A percentile compares a stretch with the other conserved stretches of the same genome.
These are phyloP conservation scores for Colletotrichum spinosum DNA, from an alignment of 2,329 filamentous ascomycete species.

Conservation along the genomic window DNA sequence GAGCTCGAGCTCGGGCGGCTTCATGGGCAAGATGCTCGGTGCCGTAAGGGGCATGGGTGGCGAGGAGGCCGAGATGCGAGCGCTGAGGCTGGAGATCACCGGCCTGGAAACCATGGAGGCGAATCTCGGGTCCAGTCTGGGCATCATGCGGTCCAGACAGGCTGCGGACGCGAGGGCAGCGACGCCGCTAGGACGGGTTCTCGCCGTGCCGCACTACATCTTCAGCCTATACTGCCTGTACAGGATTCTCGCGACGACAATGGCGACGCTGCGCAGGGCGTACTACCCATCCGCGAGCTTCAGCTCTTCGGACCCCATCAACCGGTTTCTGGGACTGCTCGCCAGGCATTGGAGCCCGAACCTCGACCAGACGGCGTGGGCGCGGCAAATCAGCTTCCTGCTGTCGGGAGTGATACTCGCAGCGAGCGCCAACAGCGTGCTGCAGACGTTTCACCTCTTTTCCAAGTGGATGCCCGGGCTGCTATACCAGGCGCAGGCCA, in stretches of 20 bases:
- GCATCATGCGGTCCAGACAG: conserved; percentile 71
- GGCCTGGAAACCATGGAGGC: conserved; percentile 85
- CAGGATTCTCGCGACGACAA: conserved; percentile 77
- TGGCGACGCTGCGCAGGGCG: conserved; percentile 74
- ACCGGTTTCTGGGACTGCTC: conserved; percentile 81
- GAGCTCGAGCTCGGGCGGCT: conserved; percentile 60
- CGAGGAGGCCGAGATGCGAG: conserved; percentile 68
- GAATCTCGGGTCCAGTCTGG: conserved; percentile 74
- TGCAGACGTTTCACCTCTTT: conserved; percentile 89
- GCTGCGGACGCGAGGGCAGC: conserved; percentile 74
- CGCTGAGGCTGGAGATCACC: conserved; percentile 79
- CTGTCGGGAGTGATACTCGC: conserved; percentile 86
- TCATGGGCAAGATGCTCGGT: conserved; percentile 80
- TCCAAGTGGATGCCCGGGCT: conserved; percentile 78
- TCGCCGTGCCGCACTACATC: conserved; percentile 71
- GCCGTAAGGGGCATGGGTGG: conserved; percentile 74
- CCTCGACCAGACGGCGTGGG: conserved; percentile 85
- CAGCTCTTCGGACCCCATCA: conserved; percentile 83
- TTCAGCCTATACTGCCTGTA: conserved; percentile 90
- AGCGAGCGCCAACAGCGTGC: conserved; percentile 82
- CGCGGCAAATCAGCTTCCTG: conserved; percentile 85
- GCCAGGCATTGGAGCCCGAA: conserved; percentile 87
- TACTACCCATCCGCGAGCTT: conserved; percentile 61
- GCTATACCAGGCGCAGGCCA: conserved; percentile 80
- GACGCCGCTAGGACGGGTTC: conserved; percentile 73